Evolutionary conservation across 2,329 filamentous ascomycete species (phyloP).

Genomic region (Colletotrichum navitas): DNA sequence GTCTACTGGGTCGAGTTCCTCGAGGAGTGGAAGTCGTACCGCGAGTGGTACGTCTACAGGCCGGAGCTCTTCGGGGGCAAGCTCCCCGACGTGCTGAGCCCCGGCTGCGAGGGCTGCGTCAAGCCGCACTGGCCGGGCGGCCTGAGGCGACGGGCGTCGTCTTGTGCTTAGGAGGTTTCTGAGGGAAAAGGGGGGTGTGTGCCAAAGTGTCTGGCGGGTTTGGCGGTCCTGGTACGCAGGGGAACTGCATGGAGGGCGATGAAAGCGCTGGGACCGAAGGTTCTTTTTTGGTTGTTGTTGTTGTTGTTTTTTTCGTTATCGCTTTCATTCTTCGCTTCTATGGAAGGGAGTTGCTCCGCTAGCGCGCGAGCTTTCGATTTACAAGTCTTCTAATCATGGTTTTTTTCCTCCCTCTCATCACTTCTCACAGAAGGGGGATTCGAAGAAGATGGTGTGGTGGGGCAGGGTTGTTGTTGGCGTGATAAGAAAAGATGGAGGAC

Average conservation of each 20-base stretch:
- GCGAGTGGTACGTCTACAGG: slow-evolving; percentile 42
- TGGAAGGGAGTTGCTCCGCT: slow-evolving; percentile 7
- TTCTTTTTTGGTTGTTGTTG: no score
- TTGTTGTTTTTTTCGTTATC: neutral
- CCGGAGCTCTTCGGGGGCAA: slow-evolving; percentile 38
- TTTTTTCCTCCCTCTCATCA: slow-evolving; percentile 17
- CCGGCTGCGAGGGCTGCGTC: slow-evolving; percentile 36
- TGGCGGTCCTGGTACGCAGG: neutral
- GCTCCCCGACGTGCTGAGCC: slow-evolving; percentile 39
- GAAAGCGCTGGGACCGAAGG: slow-evolving; percentile 27
- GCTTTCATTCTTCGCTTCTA: slow-evolving; percentile 12
- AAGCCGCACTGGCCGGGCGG: slow-evolving; percentile 38
- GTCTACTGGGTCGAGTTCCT: slow-evolving; percentile 43
- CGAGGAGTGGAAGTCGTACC: slow-evolving; percentile 43
- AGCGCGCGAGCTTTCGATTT: slow-evolving; percentile 17
- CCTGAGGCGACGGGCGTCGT: slow-evolving; percentile 32
- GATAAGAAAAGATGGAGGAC: neutral
- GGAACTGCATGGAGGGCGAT: neutral
- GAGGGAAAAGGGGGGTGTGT: neutral
- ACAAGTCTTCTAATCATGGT: slow-evolving; percentile 14
- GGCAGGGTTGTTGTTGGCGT: neutral
- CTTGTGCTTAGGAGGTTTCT: slow-evolving; percentile 9
- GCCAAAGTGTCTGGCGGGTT: neutral
- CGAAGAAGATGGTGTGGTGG: slow-evolving; percentile 21
- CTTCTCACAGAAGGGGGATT: neutral